Percentiles rank a stretch among this genome's conserved stretches.
phyloP scores from a whole-genome alignment of 164 flowering plant genomes.

The Litsea cubeba region DNA sequence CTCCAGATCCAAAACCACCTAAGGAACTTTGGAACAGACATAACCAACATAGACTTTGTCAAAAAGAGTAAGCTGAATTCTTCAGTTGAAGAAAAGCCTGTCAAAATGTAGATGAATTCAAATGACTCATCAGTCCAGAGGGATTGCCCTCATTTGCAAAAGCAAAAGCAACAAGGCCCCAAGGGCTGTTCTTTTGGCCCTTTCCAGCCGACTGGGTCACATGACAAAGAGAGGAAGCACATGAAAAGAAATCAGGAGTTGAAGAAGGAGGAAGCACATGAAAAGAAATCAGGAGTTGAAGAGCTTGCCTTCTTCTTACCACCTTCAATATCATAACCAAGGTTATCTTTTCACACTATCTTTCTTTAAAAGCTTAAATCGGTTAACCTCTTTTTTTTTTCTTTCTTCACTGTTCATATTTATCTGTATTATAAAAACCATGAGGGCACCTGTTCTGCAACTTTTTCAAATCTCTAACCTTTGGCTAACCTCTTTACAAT shows the following conservation, averaged over 20 bases:
- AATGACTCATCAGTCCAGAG: slow-evolving; percentile 23
- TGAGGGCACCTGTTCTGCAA: too few species aligned
- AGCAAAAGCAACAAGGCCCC: slow-evolving; percentile 15
- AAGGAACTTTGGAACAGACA: slow-evolving; percentile 72
- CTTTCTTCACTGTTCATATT: too few species aligned
- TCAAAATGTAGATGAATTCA: slow-evolving; percentile 20
- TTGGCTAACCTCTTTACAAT: too few species aligned
- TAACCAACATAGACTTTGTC: slow-evolving; percentile 44
- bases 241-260: slow-evolving; percentile 41
- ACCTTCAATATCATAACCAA: slow-evolving; percentile 88
- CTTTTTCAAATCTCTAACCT: too few species aligned
- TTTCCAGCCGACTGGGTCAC: slow-evolving; percentile 55
- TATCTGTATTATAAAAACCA: too few species aligned
- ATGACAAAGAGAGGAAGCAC: slow-evolving; percentile 25
- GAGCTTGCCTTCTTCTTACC: slow-evolving; percentile 43
- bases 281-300: slow-evolving; percentile 57
- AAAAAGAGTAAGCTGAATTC: slow-evolving; percentile 43
- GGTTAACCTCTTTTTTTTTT: too few species aligned
- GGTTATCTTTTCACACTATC: slow-evolving; percentile 36
- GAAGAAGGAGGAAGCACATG: slow-evolving; percentile 37
- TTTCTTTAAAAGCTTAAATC: background rate
- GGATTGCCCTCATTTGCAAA: slow-evolving; percentile 13
- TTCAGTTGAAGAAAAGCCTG: slow-evolving; percentile 15
- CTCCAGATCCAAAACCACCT: too few species aligned
- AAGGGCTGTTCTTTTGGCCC: slow-evolving; percentile 73